Conservation (phyloP, 805 yeast species). For the Sugiyamaella smithiae region DNA sequence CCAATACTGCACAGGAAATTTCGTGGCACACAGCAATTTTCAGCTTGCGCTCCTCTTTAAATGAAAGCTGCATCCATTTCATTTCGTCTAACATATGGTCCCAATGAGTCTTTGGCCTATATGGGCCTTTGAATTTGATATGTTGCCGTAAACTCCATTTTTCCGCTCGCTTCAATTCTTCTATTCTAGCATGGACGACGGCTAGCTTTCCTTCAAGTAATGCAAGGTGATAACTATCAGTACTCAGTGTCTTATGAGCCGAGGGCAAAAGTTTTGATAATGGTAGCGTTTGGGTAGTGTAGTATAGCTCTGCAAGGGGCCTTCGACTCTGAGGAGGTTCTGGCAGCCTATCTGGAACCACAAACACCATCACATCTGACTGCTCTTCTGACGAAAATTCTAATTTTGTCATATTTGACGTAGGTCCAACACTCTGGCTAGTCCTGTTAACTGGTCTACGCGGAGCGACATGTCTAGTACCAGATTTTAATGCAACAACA, state of each 20-base stretch:
- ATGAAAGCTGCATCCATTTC: slow-evolving; percentile 79
- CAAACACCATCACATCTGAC: slow-evolving; percentile 29
- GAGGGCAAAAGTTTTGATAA: slow-evolving; percentile 75
- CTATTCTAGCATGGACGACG: slow-evolving; percentile 85
- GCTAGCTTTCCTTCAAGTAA: slow-evolving; percentile 87
- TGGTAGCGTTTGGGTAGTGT: slow-evolving; percentile 85
- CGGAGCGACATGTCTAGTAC: background rate
- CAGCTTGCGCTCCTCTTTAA: slow-evolving; percentile 64
- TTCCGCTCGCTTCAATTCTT: slow-evolving; percentile 80
- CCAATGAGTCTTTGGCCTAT: slow-evolving; percentile 56
- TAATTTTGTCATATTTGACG: slow-evolving; percentile 11
- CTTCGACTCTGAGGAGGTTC: slow-evolving; percentile 33
- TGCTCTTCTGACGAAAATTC: slow-evolving; percentile 13
- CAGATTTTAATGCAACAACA: background rate
- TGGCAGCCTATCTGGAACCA: slow-evolving; percentile 36
- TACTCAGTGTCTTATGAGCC: slow-evolving; percentile 80
- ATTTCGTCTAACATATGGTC: slow-evolving; percentile 72
- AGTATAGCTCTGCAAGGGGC: slow-evolving; percentile 79
- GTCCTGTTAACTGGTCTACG: background rate
- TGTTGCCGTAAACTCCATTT: slow-evolving; percentile 94
- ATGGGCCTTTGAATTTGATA: slow-evolving; percentile 65
- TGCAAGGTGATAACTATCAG: slow-evolving; percentile 82
- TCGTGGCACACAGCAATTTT: slow-evolving; percentile 67
- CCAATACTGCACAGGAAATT: slow-evolving; percentile 69
- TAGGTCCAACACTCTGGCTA: slow-evolving; percentile 3